These are phyloP conservation scores for Prunus mongolica DNA, from an alignment of 306 rosid species.

Conservation along the genomic window DNA sequence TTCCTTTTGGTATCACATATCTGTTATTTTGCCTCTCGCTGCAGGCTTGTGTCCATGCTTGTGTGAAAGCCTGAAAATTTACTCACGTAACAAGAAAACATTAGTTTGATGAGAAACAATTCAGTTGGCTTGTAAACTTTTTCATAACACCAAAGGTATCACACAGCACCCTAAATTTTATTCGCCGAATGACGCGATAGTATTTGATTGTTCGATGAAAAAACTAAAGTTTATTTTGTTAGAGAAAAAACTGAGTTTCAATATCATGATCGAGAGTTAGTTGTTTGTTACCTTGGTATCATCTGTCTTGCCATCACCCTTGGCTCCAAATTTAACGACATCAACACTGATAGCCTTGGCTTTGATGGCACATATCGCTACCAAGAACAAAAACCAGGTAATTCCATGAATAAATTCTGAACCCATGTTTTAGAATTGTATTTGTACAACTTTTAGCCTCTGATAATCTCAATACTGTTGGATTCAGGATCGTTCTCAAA, in stretches of 20 bases:
- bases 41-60: neutral
- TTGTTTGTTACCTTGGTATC: neutral
- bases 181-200: no score
- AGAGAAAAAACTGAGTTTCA: neutral
- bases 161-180: no score
- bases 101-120: neutral
- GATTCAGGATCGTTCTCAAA: neutral
- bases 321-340: neutral
- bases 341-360: neutral
- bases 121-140: no score
- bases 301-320: neutral
- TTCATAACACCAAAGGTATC: no score
- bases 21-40: neutral
- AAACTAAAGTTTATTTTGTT: no score
- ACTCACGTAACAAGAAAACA: neutral
- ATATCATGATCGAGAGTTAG: neutral
- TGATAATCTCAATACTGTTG: neutral
- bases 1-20: neutral
- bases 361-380: neutral
- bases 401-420: neutral
- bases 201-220: no score
- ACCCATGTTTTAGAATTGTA: neutral
- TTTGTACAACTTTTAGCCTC: neutral
- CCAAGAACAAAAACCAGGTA: neutral
- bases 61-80: neutral